Conservation (phyloP, 2,329 filamentous ascomycete species). For the Ilyonectria sp. region DNA sequence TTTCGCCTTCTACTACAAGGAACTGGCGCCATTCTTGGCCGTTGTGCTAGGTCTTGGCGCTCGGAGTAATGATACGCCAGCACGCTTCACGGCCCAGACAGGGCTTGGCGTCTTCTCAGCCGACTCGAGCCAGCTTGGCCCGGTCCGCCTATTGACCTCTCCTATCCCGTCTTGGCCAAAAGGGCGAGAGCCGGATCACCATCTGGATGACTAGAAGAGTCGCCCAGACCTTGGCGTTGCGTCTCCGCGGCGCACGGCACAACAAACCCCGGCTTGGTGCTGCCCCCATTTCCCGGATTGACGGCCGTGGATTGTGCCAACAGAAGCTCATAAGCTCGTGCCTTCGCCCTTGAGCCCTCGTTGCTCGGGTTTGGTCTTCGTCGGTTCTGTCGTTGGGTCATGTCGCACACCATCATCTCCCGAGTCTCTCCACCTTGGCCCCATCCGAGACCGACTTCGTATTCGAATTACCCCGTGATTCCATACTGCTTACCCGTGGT, state of each 20-base stretch:
- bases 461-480: background rate
- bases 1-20: background rate
- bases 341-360: background rate
- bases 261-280: conserved; percentile 1
- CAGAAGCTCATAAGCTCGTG: conserved; percentile 16
- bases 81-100: background rate
- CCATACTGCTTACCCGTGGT: background rate
- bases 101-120: too few relatives aligned
- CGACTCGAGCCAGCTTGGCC: background rate
- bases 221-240: conserved; percentile 46
- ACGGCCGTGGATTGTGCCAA: background rate
- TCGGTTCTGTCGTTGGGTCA: conserved; percentile 4
- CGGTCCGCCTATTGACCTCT: background rate
- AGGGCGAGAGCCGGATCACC: too few relatives aligned
- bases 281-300: conserved; percentile 23
- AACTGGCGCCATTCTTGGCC: conserved; percentile 18
- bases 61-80: background rate
- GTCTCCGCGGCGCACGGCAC: conserved; percentile 27
- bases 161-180: conserved; percentile 21
- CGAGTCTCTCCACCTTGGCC: conserved; percentile 1
- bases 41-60: conserved; percentile 10
- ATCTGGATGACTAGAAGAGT: background rate
- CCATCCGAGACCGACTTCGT: background rate
- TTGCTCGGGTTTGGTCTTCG: background rate
- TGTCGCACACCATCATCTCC: conserved; percentile 1